Base-by-base conservation (phyloP, 768 basidiomycete species). In the Pleurotus djamor region DNA sequence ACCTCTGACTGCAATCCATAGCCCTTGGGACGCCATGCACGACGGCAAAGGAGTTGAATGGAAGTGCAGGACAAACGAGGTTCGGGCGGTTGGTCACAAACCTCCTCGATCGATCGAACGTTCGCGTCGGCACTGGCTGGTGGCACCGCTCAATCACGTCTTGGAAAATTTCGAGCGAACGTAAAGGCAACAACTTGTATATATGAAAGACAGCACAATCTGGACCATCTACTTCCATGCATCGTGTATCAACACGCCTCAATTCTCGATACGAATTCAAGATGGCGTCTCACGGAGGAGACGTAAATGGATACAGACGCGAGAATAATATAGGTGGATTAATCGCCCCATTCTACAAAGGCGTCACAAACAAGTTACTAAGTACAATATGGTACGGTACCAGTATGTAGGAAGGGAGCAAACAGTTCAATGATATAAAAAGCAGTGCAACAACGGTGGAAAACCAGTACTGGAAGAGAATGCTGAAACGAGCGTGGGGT, bases 1-100 rank as follows among this genome's bases (percentile, higher is more conserved):
- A 59, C 75, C 73, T 56, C 71, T 68, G 14, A 83, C 58, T 34
- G 67, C 63, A 43, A 67, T 71, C 71, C 71, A 74, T 52, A 67
- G 58, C 16, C 58, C 34, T 8, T n/a, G 32, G 17, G 14, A 13
- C 37, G 51, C 51, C 51, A 52, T 52, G 9, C 21, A 28, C 21
- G 21, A 28, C 21, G 21, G 21, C 51, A 52, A 12, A 17, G 17
- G 2, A 5, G 45, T 47, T 8, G 17, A 5, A 14, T 7, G 13
- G 14, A 16, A 47, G 17, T 8, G 45, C 45, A 41, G 14, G n/a
- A n/a, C n/a, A n/a, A n/a, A n/a, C n/a, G n/a, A n/a, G n/a, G n/a
- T n/a, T n/a, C n/a, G n/a, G n/a, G n/a, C n/a, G n/a, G n/a, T n/a
- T n/a, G n/a, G n/a, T n/a, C n/a, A n/a, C n/a, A n/a, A n/a, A n/a